Base-by-base conservation (phyloP, 257 asterid species). In the Nicotiana sylvestris region DNA sequence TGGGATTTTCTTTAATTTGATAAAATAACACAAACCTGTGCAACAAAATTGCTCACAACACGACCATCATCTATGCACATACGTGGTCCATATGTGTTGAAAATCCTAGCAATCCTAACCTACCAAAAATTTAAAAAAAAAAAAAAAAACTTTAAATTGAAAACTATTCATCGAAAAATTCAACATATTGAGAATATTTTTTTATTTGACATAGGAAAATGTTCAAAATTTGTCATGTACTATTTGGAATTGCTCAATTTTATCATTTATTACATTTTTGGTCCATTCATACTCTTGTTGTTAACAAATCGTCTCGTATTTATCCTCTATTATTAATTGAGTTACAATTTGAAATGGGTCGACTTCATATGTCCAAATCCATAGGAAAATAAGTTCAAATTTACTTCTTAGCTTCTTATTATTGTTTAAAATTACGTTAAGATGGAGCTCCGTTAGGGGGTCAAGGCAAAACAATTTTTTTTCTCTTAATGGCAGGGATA, bases 41-140 rank as follows among this genome's bases (percentile, higher is more conserved):
- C 97, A 53, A 95, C 98, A 55, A 95, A 94, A 85, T 94, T 95
- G 96, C 97, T 95, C 17, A 95, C 99, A 16, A 95, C 99, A 12
- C 99, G 98, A 0, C 98, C 98, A 83, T 95, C 99, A 53, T 95
- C 98, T 13, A 92, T 88, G 87, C 98, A 91, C 99, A 95, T 95
- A 17, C 98, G 93, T 17, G 97, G 97, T 66, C 99, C 99, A 25
- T 95, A 95, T 1, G 99, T 93, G 89, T 95, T 95, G 85, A 95
- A 95, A 68, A 95, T 95, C 76, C 99, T 90, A 62, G 98, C 98
- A 87, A 95, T 93, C 62, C 98, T 90, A 49, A 94, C 98, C 98
- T 92, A 80, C 10, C 74, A 56, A 46, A 74, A 85, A 29, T 29
- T 21, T 21, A 21, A 21, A 3, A 33, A 33, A 35, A 35, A 35